Conservation (phyloP, 2,329 filamentous ascomycete species). For the Cercospora zeina region DNA sequence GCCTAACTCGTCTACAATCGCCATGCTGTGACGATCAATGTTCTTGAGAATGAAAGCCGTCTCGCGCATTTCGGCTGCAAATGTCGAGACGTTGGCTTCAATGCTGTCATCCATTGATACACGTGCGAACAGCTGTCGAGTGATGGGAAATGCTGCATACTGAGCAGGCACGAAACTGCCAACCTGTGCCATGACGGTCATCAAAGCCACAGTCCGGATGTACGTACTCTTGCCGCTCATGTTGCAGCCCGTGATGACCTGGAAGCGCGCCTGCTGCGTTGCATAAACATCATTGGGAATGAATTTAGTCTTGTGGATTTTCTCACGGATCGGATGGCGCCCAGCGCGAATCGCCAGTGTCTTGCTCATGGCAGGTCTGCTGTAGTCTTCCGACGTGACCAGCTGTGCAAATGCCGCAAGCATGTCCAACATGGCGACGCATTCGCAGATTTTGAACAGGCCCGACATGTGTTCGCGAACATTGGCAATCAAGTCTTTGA, state of each 20-base stretch:
- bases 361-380: slow-evolving; percentile 67
- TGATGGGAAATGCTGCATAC: slow-evolving; percentile 77
- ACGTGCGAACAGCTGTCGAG: slow-evolving; percentile 81
- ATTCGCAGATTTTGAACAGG: slow-evolving; percentile 83
- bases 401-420: slow-evolving; percentile 70
- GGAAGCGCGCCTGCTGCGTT: slow-evolving; percentile 76
- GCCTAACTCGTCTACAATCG: slow-evolving; percentile 88
- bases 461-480: slow-evolving; percentile 69
- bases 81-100: slow-evolving; percentile 88
- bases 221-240: slow-evolving; percentile 99
- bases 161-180: slow-evolving; percentile 86
- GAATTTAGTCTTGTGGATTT: slow-evolving; percentile 66
- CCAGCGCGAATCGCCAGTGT: slow-evolving; percentile 72
- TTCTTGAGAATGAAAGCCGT: slow-evolving; percentile 90
- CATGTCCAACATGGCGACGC: slow-evolving; percentile 76
- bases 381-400: slow-evolving; percentile 66
- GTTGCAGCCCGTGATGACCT: slow-evolving; percentile 93
- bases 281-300: slow-evolving; percentile 91
- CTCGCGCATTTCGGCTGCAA: slow-evolving; percentile 92
- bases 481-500: slow-evolving; percentile 70
- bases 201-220: slow-evolving; percentile 78
- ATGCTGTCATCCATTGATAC: slow-evolving; percentile 84
- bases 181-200: slow-evolving; percentile 91
- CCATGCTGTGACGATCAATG: slow-evolving; percentile 63
- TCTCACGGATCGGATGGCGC: slow-evolving; percentile 77